Evolutionary conservation across 345 rosid species (phyloP).

Genomic region (Linum trigynum): DNA sequence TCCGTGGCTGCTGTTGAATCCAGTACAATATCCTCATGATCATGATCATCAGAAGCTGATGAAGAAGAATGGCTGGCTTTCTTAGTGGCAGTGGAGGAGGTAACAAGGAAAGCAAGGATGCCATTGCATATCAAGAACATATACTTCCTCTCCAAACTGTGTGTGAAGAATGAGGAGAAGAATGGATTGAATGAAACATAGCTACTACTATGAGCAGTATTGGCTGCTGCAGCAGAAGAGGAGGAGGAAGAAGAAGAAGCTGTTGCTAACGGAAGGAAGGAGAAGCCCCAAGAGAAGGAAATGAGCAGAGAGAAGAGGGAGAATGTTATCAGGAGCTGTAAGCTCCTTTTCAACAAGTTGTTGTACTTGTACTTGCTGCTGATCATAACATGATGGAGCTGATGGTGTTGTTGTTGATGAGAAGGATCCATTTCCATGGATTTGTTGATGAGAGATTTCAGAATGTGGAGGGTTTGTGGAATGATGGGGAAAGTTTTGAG

Average conservation of each 20-base stretch:
- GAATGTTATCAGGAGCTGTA: conserved; percentile 21
- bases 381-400: too few species aligned
- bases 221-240: background rate
- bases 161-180: conserved; percentile 29
- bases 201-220: too few species aligned
- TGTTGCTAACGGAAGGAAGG: conserved; percentile 16
- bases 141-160: conserved; percentile 36
- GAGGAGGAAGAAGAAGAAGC: conserved; percentile 4
- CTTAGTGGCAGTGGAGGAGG: background rate
- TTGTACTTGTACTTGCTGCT: too few species aligned
- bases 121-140: conserved; percentile 49
- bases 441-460: too few species aligned
- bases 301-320: conserved; percentile 25
- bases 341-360: conserved; percentile 13
- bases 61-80: background rate
- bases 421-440: too few species aligned
- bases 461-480: too few species aligned
- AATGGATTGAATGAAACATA: conserved; percentile 26
- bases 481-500: too few species aligned
- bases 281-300: too few species aligned
- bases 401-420: too few species aligned
- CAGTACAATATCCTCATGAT: background rate
- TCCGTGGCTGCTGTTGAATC: background rate
- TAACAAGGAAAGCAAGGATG: conserved; percentile 40
- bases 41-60: background rate